These are phyloP conservation scores for Volvariella surrecta DNA, from an alignment of 1,284 basidiomycete species.

Conservation along the genomic window DNA sequence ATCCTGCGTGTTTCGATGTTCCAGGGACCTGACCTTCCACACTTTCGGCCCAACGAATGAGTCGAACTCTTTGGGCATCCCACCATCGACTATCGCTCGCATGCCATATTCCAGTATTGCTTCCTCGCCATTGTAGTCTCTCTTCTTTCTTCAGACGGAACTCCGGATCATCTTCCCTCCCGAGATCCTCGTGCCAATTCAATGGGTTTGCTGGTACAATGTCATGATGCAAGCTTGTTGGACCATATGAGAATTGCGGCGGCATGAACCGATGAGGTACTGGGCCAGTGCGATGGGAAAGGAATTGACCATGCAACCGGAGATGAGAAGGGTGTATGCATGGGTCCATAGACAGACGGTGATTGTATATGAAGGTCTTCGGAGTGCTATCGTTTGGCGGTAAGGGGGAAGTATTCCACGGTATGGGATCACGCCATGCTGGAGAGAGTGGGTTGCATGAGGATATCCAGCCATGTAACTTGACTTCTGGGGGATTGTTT, in stretches of 20 bases:
- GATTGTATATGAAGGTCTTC: conserved; percentile 49
- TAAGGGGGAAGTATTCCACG: conserved; percentile 16
- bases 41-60: conserved; percentile 27
- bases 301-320: conserved; percentile 46
- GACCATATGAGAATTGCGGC: conserved; percentile 51
- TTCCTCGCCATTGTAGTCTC: conserved; percentile 54
- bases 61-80: conserved; percentile 38
- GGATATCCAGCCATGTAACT: conserved; percentile 29
- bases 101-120: conserved; percentile 55
- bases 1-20: no score
- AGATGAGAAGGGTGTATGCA: conserved; percentile 45
- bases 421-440: conserved; percentile 21
- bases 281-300: conserved; percentile 43
- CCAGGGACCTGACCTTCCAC: neutral
- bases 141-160: conserved; percentile 50
- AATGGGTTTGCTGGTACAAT: conserved; percentile 44
- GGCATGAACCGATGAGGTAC: conserved; percentile 34
- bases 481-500: conserved; percentile 22
- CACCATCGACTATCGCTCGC: conserved; percentile 30
- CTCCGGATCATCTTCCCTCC: conserved; percentile 32
- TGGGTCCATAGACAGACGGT: conserved; percentile 50
- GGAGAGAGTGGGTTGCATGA: conserved; percentile 32
- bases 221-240: conserved; percentile 51
- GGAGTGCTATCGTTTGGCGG: conserved; percentile 13
- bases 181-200: conserved; percentile 34